phyloP scores from a whole-genome alignment of 179 eudicot species.

The Corrigiola litoralis region DNA sequence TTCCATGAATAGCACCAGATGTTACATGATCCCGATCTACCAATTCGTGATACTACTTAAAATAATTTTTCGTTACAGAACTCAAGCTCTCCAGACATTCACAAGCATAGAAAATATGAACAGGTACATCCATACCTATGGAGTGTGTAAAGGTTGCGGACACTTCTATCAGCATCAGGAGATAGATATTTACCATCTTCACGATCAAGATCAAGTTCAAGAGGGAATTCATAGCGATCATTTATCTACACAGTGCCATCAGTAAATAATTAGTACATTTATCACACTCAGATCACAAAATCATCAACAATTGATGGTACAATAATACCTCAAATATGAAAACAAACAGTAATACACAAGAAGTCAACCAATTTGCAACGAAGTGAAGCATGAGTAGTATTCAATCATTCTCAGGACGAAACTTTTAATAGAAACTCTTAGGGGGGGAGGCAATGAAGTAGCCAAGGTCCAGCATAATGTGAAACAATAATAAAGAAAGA shows the following conservation, averaged over 20 bases:
- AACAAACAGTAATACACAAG: neutral
- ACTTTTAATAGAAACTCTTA: too few relatives aligned
- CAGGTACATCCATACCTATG: constrained; percentile 32
- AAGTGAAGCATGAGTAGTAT: neutral
- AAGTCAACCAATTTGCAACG: neutral
- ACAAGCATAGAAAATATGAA: neutral
- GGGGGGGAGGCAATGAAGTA: too few relatives aligned
- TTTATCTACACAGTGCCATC: constrained; percentile 31
- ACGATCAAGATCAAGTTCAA: constrained; percentile 50
- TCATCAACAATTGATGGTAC: neutral
- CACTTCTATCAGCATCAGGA: constrained; percentile 50
- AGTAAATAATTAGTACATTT: neutral
- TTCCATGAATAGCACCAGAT: too few relatives aligned
- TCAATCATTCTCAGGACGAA: neutral
- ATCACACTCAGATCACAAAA: neutral
- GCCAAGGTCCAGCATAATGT: too few relatives aligned
- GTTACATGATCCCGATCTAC: too few relatives aligned
- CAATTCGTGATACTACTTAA: neutral
- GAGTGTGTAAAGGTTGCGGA: constrained; percentile 46
- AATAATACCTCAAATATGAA: neutral
- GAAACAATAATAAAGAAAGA: neutral
- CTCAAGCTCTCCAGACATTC: neutral
- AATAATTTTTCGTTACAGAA: neutral
- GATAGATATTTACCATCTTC: constrained; percentile 48
- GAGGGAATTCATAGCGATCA: constrained; percentile 56